A percentile compares a stretch with the other conserved stretches of the same genome.
Conservation (phyloP, 495 filamentous ascomycete species). For the Penicillium bialowiezense region DNA sequence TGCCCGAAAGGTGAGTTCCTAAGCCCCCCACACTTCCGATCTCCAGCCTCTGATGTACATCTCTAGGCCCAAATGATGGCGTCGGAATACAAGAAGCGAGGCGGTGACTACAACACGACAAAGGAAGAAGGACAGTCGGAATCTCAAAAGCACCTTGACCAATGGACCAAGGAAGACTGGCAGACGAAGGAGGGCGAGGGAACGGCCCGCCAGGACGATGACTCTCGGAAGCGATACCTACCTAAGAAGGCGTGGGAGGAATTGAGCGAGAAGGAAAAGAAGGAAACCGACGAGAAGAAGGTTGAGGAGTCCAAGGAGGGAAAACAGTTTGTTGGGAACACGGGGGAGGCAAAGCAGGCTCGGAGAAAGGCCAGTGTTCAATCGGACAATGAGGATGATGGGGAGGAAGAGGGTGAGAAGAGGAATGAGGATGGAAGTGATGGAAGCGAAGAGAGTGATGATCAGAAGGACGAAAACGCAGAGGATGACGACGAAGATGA, state of each 20-base stretch:
- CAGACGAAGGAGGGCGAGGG: conserved; percentile 50
- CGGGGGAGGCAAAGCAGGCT: conserved; percentile 32
- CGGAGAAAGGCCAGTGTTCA: conserved; percentile 24
- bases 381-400: neutral
- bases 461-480: neutral
- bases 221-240: conserved; percentile 44
- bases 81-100: conserved; percentile 49
- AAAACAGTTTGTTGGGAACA: conserved; percentile 47
- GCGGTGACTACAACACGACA: conserved; percentile 45
- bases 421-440: neutral
- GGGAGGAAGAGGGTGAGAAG: neutral
- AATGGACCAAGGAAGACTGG: conserved; percentile 50
- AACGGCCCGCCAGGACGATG: conserved; percentile 41
- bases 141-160: conserved; percentile 39
- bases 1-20: conserved; percentile 38
- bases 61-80: conserved; percentile 54
- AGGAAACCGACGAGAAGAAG: conserved; percentile 46
- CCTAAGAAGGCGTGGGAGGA: conserved; percentile 50
- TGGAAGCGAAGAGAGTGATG: neutral
- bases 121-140: conserved; percentile 39
- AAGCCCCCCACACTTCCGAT: too few relatives aligned
- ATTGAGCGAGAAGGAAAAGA: conserved; percentile 44
- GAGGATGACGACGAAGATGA: neutral
- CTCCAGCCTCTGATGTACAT: too few relatives aligned
- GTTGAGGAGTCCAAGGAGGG: conserved; percentile 36